Evolutionary conservation across 768 basidiomycete species (phyloP), one percentile per base, ranked within the genome.

Genomic region (Tephrocybe sp.): DNA sequence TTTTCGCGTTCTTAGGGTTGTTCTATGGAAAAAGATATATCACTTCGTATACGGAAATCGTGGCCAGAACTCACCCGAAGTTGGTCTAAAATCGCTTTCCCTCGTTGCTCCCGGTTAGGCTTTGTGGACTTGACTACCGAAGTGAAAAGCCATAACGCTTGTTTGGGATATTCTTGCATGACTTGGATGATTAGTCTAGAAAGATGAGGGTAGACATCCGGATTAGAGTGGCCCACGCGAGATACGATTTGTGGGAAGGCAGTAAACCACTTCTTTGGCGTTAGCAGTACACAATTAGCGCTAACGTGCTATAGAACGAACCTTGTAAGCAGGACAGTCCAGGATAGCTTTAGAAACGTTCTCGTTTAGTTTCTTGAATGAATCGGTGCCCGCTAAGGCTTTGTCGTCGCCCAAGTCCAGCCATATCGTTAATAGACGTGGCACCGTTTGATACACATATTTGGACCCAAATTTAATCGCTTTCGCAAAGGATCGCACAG

Each of bases 241-340:
- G 95, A 98, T 12, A 94, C 92, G 45, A 98, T 91, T 73, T 98
- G 97, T 3, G 94, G 94, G 55, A 97, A 94, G 1, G 93, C 94
- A 0, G 89, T 94, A 57, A 84, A 88, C 93, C 95, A 98, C 94
- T 98, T 40, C 13, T 3, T 19, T 44, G 39, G 13, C 22, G 22
- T 53, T 4, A 56, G 36, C 47, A 36, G 56, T 37, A 22, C 15
- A 45, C 10, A 43, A 50, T 19, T 27, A 16, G 24, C 5, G 15
- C 16, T 37, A 19, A 45, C 36, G 43, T 23, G 37, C 25, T 38
- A 29, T 40, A n/a, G n/a, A 6, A 13, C 70, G 50, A 45, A 83
- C 94, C 73, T 94, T 94, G 69, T 90, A 97, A 1, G 77, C 74
- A 0, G 94, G 88, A 1, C 89, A 72, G 1, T 73, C 74, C 34